Evolutionary conservation across 208 protist species (phyloP).

Genomic region (Trypanosoma scelopori): DNA sequence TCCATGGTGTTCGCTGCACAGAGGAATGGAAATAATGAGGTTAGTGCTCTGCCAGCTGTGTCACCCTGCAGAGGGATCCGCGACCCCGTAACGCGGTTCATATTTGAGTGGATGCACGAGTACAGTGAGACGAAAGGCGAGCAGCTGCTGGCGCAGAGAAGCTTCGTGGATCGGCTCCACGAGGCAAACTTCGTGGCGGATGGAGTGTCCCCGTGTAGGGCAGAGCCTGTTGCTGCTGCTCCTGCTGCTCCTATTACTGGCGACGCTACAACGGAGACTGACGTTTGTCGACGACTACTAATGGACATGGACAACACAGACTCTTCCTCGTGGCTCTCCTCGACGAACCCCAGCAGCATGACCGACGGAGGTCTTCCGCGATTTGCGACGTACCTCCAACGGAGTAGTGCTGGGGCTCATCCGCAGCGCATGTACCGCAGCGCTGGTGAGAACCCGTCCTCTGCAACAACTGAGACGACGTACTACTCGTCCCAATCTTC

Average conservation of each 20-base stretch:
- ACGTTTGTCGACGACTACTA: conserved; percentile 20
- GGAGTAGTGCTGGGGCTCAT: background rate
- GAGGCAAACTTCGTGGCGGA: conserved; percentile 17
- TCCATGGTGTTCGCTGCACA: background rate
- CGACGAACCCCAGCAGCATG: conserved; percentile 49
- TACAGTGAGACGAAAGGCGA: conserved; percentile 33
- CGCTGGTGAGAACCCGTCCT: conserved; percentile 14
- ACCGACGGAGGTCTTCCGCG: conserved; percentile 29
- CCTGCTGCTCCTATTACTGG: background rate
- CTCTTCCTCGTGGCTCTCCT: conserved; percentile 41
- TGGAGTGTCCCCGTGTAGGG: background rate
- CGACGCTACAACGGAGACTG: background rate
- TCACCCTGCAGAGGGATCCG: conserved; percentile 28
- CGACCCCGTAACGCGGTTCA: conserved; percentile 70
- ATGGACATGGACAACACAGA: conserved; percentile 22
- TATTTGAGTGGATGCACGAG: conserved; percentile 75
- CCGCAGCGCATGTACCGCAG: conserved; percentile 7
- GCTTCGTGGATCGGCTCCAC: conserved; percentile 12
- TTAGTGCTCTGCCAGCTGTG: background rate
- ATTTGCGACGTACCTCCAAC: conserved; percentile 30
- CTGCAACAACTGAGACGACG: conserved; percentile 26
- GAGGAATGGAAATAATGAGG: background rate
- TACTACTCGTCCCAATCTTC: conserved; percentile 18
- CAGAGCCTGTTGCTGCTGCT: background rate
- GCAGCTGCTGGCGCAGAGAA: conserved; percentile 2